phyloP scores from a whole-genome alignment of 179 eudicot genomes.

The Vitellaria paradoxa region DNA sequence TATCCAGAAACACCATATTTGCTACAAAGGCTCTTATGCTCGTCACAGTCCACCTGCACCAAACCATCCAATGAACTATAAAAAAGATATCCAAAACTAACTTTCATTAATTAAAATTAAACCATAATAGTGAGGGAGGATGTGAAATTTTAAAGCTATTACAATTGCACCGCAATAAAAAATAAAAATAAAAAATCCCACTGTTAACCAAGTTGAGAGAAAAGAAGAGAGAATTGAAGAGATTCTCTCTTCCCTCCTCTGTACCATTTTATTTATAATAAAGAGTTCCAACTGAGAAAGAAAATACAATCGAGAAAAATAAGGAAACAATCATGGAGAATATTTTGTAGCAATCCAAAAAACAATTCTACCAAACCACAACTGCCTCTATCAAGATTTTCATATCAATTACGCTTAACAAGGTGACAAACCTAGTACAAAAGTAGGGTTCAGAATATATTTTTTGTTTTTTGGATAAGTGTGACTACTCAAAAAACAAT shows the following conservation, averaged over 20 bases:
- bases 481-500: too few relatives aligned
- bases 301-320: too few relatives aligned
- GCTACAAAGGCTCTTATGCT: conserved; percentile 78
- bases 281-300: too few relatives aligned
- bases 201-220: too few relatives aligned
- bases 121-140: background rate
- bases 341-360: too few relatives aligned
- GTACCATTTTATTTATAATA: too few relatives aligned
- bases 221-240: too few relatives aligned
- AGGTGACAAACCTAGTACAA: background rate
- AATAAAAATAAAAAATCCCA: too few relatives aligned
- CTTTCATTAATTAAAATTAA: background rate
- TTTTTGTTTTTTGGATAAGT: too few relatives aligned
- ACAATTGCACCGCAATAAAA: background rate
- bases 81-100: conserved; percentile 4
- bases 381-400: background rate
- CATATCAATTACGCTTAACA: background rate
- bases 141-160: background rate
- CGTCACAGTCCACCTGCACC: conserved; percentile 92
- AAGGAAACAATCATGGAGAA: too few relatives aligned
- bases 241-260: too few relatives aligned
- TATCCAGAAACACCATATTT: conserved; percentile 91
- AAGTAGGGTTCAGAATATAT: background rate
- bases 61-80: conserved; percentile 10
- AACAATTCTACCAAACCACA: too few relatives aligned